Evolutionary conservation across 495 filamentous ascomycete species (phyloP), one percentile per base, ranked within the genome.

Genomic region (Neurospora sp.): DNA sequence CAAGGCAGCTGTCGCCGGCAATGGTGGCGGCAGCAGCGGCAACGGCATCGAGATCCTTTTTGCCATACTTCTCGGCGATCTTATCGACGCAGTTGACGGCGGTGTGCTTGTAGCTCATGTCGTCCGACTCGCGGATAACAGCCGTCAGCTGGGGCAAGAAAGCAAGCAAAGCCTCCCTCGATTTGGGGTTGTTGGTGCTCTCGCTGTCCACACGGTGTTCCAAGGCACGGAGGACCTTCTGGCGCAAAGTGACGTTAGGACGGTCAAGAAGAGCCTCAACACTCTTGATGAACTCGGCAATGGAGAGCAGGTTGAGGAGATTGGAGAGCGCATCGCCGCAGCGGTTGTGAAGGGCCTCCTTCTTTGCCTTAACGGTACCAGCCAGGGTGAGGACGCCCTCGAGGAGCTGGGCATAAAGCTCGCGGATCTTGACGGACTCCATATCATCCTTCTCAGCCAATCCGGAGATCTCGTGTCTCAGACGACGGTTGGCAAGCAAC

Each of bases 41-140:
- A 39, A 89, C 87, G 6, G 86, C 85, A 73, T 89, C 89, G 1
- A 89, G 84, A 76, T 95, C 92, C 77, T 92, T 93, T 82, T 94
- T 95, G 71, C 96, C 96, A 79, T 96, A 97, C 79, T 92, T 92
- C 82, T 96, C 93, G 10, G 92, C 88, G 71, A 98, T 94, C 76
- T 91, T 90, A 82, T 97, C 93, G 69, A 97, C 92, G 77, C 96
- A 98, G 45, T 88, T 87, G 48, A 98, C 86, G 6, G 94, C 92
- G 37, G 90, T 91, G 76, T 91, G 91, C 81, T 93, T 95, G 77
- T 96, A 88, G 42, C 89, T 84, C 48, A 89, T 86, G 76, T 94
- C 88, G 28, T 88, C 83, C 31, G 92, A 91, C 13, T 91, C 87
- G 69, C 90, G 84, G 45, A 98, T 86, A 36, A 96, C 91, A 24